phyloP scores from a whole-genome alignment of 2,329 filamentous ascomycete species.

The Metarhizium brunneum region DNA sequence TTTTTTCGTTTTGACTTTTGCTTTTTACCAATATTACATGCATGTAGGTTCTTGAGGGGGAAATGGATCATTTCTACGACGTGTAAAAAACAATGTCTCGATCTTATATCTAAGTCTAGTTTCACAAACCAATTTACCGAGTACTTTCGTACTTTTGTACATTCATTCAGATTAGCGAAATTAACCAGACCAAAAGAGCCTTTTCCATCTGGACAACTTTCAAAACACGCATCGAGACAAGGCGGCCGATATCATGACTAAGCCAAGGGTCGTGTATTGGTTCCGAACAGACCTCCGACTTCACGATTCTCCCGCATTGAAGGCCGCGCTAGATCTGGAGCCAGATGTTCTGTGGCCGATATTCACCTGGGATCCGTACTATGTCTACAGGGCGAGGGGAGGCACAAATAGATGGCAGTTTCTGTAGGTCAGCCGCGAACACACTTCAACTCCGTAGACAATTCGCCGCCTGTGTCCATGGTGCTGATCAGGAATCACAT shows the following conservation, averaged over 20 bases:
- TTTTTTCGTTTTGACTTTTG: not conserved
- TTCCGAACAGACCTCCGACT: slow-evolving; percentile 70
- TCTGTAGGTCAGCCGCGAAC: slow-evolving; percentile 30
- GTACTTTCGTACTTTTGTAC: too few species aligned
- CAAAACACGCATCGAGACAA: not conserved
- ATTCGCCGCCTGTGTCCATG: slow-evolving; percentile 1
- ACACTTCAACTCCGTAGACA: not conserved
- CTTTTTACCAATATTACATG: too few species aligned
- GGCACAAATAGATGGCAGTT: slow-evolving; percentile 70
- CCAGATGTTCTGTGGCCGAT: slow-evolving; percentile 63
- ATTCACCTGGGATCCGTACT: slow-evolving; percentile 76
- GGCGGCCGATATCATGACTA: slow-evolving; percentile 16
- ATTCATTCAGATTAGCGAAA: not conserved
- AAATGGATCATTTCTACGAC: too few species aligned
- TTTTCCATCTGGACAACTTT: not conserved
- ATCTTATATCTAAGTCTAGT: not conserved
- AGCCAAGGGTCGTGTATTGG: slow-evolving; percentile 58
- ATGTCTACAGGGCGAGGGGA: slow-evolving; percentile 63
- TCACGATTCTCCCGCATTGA: slow-evolving; percentile 66
- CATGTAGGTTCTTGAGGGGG: too few species aligned
- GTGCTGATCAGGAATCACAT: not conserved
- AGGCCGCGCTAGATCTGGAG: slow-evolving; percentile 60
- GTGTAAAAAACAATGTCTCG: not conserved
- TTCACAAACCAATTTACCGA: not conserved
- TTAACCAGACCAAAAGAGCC: not conserved